Evolutionary conservation across 2,329 filamentous ascomycete genomes (phyloP).

Genomic region (Hypoxylon sp.): DNA sequence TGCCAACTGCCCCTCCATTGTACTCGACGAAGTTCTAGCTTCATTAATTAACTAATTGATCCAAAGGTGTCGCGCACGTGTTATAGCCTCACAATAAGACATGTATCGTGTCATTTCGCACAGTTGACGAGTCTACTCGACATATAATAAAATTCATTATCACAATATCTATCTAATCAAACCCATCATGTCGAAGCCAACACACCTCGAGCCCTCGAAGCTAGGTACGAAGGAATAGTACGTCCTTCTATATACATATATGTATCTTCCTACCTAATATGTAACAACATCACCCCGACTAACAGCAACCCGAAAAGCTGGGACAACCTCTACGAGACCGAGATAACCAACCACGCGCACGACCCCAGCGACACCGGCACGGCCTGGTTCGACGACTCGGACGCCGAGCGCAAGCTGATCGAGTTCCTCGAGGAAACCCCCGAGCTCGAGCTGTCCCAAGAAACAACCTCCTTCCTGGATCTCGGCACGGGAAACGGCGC

Average conservation of each 20-base stretch:
- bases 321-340: constrained; percentile 76
- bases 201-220: constrained; percentile 76
- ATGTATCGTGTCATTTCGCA: background rate
- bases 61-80: too few relatives aligned
- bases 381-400: constrained; percentile 95
- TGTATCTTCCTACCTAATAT: constrained; percentile 31
- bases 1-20: constrained; percentile 28
- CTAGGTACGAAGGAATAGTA: constrained; percentile 94
- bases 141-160: background rate
- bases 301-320: constrained; percentile 69
- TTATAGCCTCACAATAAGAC: background rate
- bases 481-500: constrained; percentile 95
- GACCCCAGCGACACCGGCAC: constrained; percentile 85
- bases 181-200: constrained; percentile 55
- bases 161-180: background rate
- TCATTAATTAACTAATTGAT: too few relatives aligned
- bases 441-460: constrained; percentile 17
- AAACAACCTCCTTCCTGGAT: constrained; percentile 67
- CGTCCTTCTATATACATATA: too few relatives aligned
- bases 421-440: constrained; percentile 64
- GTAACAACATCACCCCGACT: too few relatives aligned
- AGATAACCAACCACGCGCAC: constrained; percentile 74
- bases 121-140: background rate
- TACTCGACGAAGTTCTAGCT: too few relatives aligned
- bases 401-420: constrained; percentile 83